Percentiles rank a stretch among this genome's conserved stretches.
These are phyloP conservation scores for Scutellospora calospora DNA, from an alignment of 371 early-diverging fungal species.

Conservation along the genomic window DNA sequence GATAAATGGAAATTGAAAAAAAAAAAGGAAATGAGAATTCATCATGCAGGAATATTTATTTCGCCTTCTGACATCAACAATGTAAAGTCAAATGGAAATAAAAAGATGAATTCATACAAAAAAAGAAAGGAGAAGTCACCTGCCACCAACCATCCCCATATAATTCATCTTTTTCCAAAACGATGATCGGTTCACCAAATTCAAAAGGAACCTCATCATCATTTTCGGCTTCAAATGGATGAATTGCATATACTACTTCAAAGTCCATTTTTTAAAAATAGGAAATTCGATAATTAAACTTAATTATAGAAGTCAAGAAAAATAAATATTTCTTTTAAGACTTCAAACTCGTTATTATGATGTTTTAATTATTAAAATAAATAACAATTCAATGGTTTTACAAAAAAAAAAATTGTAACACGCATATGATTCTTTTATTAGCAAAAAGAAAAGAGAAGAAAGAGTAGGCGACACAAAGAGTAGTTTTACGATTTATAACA, in stretches of 20 bases:
- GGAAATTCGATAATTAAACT: too few species aligned
- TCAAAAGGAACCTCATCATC: constrained; percentile 80
- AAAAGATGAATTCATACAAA: background rate
- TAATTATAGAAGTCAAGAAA: too few species aligned
- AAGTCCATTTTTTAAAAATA: background rate
- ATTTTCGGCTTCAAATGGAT: constrained; percentile 75
- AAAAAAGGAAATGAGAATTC: background rate
- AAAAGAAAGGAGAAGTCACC: constrained; percentile 55
- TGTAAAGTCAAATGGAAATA: background rate
- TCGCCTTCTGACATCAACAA: background rate
- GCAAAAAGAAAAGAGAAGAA: too few species aligned
- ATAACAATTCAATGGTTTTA: too few species aligned
- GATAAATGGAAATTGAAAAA: background rate
- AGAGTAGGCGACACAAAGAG: too few species aligned
- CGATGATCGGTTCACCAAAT: constrained; percentile 74
- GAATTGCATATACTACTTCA: constrained; percentile 70
- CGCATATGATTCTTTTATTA: too few species aligned
- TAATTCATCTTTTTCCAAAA: constrained; percentile 80
- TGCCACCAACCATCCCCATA: constrained; percentile 91
- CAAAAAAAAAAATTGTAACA: too few species aligned
- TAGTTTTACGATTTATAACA: too few species aligned
- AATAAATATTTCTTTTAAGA: too few species aligned
- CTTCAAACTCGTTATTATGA: too few species aligned
- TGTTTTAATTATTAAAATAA: too few species aligned
- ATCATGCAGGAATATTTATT: background rate